Conservation (phyloP, 2,329 filamentous ascomycete species). For the Podosphaera aphanis region DNA sequence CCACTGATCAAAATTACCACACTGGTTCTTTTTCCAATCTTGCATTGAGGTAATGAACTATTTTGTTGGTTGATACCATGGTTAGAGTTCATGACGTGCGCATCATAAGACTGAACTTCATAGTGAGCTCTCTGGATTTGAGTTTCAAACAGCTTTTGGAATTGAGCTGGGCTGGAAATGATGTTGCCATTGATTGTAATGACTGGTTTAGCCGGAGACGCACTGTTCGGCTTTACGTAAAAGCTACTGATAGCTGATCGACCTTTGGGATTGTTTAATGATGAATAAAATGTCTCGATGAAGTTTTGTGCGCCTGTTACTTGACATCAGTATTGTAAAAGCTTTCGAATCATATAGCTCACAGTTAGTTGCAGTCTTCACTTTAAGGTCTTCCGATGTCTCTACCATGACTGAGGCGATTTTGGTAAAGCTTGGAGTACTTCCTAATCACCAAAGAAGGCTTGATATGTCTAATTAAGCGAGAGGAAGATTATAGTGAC, state of each 20-base stretch:
- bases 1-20: slow-evolving; percentile 55
- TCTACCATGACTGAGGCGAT: slow-evolving; percentile 18
- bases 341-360: slow-evolving; percentile 3
- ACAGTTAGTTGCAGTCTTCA: slow-evolving; percentile 18
- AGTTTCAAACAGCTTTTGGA: slow-evolving; percentile 43
- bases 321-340: slow-evolving; percentile 2
- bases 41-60: slow-evolving; percentile 18
- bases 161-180: slow-evolving; percentile 35
- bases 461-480: too few species aligned
- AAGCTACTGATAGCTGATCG: slow-evolving; percentile 30
- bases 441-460: too few species aligned
- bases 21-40: slow-evolving; percentile 37
- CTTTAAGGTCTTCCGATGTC: slow-evolving; percentile 23
- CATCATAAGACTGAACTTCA: slow-evolving; percentile 54
- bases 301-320: slow-evolving; percentile 44
- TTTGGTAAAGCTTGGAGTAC: too few species aligned
- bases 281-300: slow-evolving; percentile 49
- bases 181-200: slow-evolving; percentile 63
- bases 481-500: too few species aligned
- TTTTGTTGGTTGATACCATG: slow-evolving; percentile 34
- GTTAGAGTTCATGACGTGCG: slow-evolving; percentile 51
- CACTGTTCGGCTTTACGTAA: slow-evolving; percentile 38
- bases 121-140: slow-evolving; percentile 39
- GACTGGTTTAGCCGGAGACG: slow-evolving; percentile 33
- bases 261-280: slow-evolving; percentile 36